Conservation (phyloP, 305 asterid genomes). For the Striga hermonthica region DNA sequence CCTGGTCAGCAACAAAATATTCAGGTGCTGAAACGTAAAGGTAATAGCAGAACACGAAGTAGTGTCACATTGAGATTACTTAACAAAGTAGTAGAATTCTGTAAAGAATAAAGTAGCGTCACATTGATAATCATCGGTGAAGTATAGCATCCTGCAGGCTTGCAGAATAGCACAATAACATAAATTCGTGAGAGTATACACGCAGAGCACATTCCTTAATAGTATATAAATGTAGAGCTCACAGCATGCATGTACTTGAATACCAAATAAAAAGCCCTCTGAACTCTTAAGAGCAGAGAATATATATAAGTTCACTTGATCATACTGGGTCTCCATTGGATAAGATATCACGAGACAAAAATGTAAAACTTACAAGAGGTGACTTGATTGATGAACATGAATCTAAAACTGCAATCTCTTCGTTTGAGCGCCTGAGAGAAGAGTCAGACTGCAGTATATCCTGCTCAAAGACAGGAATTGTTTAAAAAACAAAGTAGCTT, state of each 20-base stretch:
- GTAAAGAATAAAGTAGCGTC: too few species aligned
- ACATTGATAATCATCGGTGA: too few species aligned
- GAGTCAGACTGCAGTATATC: constrained; percentile 67
- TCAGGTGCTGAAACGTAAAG: too few species aligned
- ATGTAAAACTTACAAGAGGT: constrained; percentile 67
- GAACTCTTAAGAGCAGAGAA: neutral
- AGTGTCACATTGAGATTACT: too few species aligned
- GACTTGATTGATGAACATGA: constrained; percentile 70
- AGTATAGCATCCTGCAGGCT: too few species aligned
- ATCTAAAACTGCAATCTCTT: constrained; percentile 65
- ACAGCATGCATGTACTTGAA: neutral
- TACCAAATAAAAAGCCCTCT: neutral
- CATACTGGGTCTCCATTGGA: neutral
- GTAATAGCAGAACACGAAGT: too few species aligned
- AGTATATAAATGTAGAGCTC: neutral
- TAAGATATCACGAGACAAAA: constrained; percentile 1
- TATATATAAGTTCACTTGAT: neutral
- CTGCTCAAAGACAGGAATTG: constrained; percentile 44
- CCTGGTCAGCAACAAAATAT: too few species aligned
- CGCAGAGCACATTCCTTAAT: too few species aligned
- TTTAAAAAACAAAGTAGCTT: constrained; percentile 23
- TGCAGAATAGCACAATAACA: too few species aligned
- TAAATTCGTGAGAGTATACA: too few species aligned
- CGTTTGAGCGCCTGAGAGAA: constrained; percentile 65
- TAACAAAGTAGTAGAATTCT: too few species aligned